phyloP scores from a whole-genome alignment of 2,329 filamentous ascomycete genomes.

The Trichoderma sp. region DNA sequence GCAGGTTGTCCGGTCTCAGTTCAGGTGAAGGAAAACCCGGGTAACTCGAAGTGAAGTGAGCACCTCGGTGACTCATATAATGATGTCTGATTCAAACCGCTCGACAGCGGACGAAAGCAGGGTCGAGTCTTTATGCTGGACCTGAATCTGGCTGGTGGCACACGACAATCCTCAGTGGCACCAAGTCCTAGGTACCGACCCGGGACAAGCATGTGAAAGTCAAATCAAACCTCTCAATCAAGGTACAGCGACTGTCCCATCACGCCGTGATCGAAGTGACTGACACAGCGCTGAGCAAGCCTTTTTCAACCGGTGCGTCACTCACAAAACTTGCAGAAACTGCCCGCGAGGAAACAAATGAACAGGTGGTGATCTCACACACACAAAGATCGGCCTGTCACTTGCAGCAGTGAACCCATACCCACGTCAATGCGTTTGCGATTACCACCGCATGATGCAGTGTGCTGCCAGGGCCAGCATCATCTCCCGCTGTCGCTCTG shows the following conservation, averaged over 20 bases:
- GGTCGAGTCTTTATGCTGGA: neutral
- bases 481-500: slow-evolving; percentile 16
- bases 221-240: neutral
- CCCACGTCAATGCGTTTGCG: neutral
- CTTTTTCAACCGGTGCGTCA: too few species aligned
- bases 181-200: too few species aligned
- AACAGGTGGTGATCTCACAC: neutral
- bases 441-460: slow-evolving; percentile 8
- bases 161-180: neutral
- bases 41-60: neutral
- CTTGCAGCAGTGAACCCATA: neutral
- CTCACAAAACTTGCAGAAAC: too few species aligned
- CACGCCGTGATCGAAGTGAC: neutral
- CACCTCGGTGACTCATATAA: too few species aligned
- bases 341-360: too few species aligned
- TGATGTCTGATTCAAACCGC: too few species aligned
- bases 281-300: neutral
- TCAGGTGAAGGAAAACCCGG: neutral
- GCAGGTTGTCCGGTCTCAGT: neutral
- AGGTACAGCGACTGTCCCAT: neutral
- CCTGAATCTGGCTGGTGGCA: neutral
- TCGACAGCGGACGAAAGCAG: neutral
- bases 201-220: slow-evolving; percentile 13
- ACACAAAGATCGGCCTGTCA: neutral
- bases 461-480: slow-evolving; percentile 4